Conservation (phyloP, 352 stramenopile species). For the Pythium brassicae region DNA sequence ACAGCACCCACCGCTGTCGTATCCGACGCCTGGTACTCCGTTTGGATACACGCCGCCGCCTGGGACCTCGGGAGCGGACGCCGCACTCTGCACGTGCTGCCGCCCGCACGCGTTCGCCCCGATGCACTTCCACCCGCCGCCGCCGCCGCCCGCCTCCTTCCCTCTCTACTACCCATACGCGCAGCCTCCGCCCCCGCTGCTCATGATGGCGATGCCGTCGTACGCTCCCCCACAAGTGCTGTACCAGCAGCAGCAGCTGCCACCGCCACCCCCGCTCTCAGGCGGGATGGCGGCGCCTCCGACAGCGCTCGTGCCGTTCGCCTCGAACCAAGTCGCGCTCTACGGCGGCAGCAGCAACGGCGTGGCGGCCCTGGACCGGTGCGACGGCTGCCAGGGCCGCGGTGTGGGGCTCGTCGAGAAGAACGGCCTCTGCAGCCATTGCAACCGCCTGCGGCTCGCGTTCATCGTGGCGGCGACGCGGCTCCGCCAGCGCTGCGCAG, state of each 20-base stretch:
- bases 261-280: slow-evolving; percentile 8
- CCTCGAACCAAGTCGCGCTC: slow-evolving; percentile 13
- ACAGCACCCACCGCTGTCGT: not conserved
- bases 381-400: slow-evolving; percentile 44
- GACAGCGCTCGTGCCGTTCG: slow-evolving; percentile 36
- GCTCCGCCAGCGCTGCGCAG: slow-evolving; percentile 44
- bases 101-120: slow-evolving; percentile 31
- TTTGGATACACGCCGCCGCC: no score
- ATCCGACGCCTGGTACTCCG: no score
- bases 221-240: slow-evolving; percentile 14
- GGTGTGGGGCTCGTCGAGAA: slow-evolving; percentile 62
- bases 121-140: slow-evolving; percentile 24
- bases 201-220: slow-evolving; percentile 18
- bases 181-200: slow-evolving; percentile 2
- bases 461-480: slow-evolving; percentile 69
- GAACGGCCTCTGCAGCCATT: slow-evolving; percentile 65
- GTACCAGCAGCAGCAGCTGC: not conserved
- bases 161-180: slow-evolving; percentile 15
- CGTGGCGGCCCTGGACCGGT: slow-evolving; percentile 35
- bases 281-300: slow-evolving; percentile 9
- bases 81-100: slow-evolving; percentile 24
- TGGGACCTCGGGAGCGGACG: no score
- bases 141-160: slow-evolving; percentile 3
- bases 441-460: slow-evolving; percentile 58
- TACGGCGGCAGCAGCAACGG: slow-evolving; percentile 11